phyloP scores from a whole-genome alignment of 805 yeast genomes.

The Kregervanrija pseudodelftensis region DNA sequence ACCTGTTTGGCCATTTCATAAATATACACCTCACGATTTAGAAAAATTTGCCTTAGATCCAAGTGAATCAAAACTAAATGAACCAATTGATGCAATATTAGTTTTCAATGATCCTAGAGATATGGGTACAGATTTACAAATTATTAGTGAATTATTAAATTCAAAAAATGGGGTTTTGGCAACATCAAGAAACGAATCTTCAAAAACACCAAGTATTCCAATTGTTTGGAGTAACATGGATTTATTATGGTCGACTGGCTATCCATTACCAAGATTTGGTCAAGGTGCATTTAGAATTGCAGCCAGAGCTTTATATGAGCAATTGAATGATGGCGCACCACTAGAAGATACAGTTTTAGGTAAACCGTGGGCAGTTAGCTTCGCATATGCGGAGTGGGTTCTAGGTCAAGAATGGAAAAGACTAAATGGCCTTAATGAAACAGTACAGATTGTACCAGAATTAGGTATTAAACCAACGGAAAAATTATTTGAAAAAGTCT shows the following conservation, averaged over 20 bases:
- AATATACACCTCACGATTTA: constrained; percentile 38
- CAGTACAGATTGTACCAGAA: constrained; percentile 31
- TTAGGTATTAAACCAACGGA: constrained; percentile 32
- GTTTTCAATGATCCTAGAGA: constrained; percentile 89
- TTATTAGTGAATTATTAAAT: constrained; percentile 61
- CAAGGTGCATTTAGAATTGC: constrained; percentile 78
- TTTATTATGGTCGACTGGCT: constrained; percentile 82
- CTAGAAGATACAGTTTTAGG: constrained; percentile 61
- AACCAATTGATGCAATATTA: constrained; percentile 63
- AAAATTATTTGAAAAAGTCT: constrained; percentile 51
- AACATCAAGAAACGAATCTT: constrained; percentile 44
- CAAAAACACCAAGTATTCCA: constrained; percentile 50
- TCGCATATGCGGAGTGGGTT: constrained; percentile 72
- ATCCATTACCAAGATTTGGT: constrained; percentile 71
- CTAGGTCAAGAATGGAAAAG: constrained; percentile 44
- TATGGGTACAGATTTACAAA: constrained; percentile 78
- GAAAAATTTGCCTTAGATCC: constrained; percentile 33
- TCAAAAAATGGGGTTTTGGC: constrained; percentile 58
- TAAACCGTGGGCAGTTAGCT: constrained; percentile 72
- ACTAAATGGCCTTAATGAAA: constrained; percentile 7
- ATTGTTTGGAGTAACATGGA: constrained; percentile 80
- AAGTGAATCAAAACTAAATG: constrained; percentile 13
- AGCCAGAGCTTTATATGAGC: constrained; percentile 49
- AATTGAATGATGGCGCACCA: constrained; percentile 29
- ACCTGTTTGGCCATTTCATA: constrained; percentile 62